Conservation (phyloP, 768 basidiomycete species). For the Suillus clintonianus region DNA sequence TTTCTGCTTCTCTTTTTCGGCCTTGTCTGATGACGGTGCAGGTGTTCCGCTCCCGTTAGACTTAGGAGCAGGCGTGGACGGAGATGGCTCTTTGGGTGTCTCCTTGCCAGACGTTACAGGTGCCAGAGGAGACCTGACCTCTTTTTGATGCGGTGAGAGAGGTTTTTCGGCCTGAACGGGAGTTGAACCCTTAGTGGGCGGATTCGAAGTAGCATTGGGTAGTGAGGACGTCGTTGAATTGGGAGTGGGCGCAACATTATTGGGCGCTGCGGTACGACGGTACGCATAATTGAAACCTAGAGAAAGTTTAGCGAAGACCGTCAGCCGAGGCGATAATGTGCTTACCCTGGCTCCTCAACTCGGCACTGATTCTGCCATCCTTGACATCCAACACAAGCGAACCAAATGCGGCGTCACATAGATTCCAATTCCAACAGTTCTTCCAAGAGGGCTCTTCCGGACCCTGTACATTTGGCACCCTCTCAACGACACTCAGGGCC, state of each 20-base stretch:
- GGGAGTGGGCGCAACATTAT: conserved; percentile 57
- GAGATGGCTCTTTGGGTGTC: conserved; percentile 37
- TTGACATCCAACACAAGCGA: conserved; percentile 85
- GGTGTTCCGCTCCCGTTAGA: conserved; percentile 34
- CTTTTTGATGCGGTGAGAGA: conserved; percentile 30
- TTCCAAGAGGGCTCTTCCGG: conserved; percentile 95
- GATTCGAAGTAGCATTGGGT: conserved; percentile 38
- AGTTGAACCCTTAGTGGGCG: conserved; percentile 35
- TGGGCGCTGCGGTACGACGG: conserved; percentile 65
- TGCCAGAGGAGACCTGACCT: conserved; percentile 36
- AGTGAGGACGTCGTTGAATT: conserved; percentile 56
- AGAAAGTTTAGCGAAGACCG: conserved; percentile 7
- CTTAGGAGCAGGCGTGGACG: conserved; percentile 31
- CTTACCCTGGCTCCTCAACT: conserved; percentile 89
- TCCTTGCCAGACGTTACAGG: conserved; percentile 28
- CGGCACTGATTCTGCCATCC: conserved; percentile 89
- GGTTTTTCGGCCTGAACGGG: conserved; percentile 38
- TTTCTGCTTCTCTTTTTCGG: conserved; percentile 58
- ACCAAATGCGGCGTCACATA: conserved; percentile 95
- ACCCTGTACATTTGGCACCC: conserved; percentile 62
- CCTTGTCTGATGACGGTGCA: conserved; percentile 43
- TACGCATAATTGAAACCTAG: conserved; percentile 96
- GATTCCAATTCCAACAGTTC: conserved; percentile 99
- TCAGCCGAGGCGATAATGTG: conserved; percentile 8
- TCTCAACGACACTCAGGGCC: conserved; percentile 80